Percentiles rank a stretch among this genome's conserved stretches.
These are phyloP conservation scores for Gossypium schwendimanii DNA, from an alignment of 441 rosid species.

Conservation along the genomic window DNA sequence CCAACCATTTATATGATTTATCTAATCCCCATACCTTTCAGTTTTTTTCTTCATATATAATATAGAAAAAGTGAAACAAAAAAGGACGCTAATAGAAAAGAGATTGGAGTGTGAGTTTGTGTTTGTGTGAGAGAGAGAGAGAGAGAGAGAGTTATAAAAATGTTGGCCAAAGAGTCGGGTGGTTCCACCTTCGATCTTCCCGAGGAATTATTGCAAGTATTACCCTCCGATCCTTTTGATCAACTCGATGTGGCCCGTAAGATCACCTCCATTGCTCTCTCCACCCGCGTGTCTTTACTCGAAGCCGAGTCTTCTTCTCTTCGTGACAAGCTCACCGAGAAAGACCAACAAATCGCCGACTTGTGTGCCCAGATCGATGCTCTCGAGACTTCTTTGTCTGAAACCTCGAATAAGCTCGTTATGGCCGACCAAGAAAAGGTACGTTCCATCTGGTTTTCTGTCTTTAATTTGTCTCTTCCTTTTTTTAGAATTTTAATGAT, in stretches of 20 bases:
- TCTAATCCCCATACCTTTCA: not conserved
- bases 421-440: conserved; percentile 62
- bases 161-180: conserved; percentile 34
- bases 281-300: conserved; percentile 73
- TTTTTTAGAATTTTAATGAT: not conserved
- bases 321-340: conserved; percentile 45
- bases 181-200: conserved; percentile 60
- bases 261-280: conserved; percentile 84
- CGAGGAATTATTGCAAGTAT: conserved; percentile 48
- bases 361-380: conserved; percentile 56
- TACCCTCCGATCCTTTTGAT: conserved; percentile 84
- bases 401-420: conserved; percentile 50
- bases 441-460: conserved; percentile 23
- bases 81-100: not conserved
- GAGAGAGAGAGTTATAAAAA: not conserved
- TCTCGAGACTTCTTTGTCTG: conserved; percentile 57
- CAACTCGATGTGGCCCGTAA: conserved; percentile 93
- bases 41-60: conserved; percentile 4
- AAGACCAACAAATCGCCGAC: conserved; percentile 50
- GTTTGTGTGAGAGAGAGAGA: not conserved
- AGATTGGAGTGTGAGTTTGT: no score
- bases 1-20: not conserved
- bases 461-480: not conserved
- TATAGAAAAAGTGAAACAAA: conserved; percentile 8
- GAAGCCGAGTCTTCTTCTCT: conserved; percentile 65